Conservation (phyloP, 2,329 filamentous ascomycete genomes). For the Apiospora hydei region DNA sequence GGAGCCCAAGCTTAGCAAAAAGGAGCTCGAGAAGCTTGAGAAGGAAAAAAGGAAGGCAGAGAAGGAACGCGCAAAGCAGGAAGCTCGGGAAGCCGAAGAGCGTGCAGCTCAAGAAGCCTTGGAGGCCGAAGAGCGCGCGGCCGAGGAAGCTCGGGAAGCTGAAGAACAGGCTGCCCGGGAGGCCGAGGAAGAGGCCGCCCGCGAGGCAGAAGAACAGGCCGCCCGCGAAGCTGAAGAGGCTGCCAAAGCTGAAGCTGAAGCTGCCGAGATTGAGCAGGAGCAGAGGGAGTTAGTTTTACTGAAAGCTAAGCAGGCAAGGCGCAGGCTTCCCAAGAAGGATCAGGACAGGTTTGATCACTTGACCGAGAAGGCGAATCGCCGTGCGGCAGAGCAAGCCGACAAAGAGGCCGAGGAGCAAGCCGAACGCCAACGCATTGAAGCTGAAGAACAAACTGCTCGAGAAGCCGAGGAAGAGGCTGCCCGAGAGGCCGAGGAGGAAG, state of each 20-base stretch:
- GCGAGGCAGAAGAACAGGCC: conserved; percentile 32
- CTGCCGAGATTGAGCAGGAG: conserved; percentile 26
- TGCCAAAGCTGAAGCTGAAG: conserved; percentile 27
- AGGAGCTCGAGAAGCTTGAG: conserved; percentile 59
- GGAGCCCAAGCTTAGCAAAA: conserved; percentile 55
- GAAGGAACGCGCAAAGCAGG: conserved; percentile 53
- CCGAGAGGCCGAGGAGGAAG: conserved; percentile 32
- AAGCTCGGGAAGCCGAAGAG: conserved; percentile 34
- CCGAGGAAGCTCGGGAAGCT: conserved; percentile 38
- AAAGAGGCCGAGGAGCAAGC: conserved; percentile 39
- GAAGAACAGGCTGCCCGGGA: conserved; percentile 45
- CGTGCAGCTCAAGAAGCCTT: conserved; percentile 40
- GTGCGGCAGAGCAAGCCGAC: conserved; percentile 39
- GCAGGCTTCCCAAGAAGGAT: conserved; percentile 33
- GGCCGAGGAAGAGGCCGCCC: conserved; percentile 45
- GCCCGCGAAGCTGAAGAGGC: conserved; percentile 33
- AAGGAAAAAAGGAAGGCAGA: conserved; percentile 47
- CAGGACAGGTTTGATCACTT: conserved; percentile 42
- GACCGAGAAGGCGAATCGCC: conserved; percentile 53
- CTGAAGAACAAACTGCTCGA: conserved; percentile 42
- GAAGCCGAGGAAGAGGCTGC: conserved; percentile 34
- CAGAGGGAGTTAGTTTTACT: conserved; percentile 40
- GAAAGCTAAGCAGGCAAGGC: conserved; percentile 58
- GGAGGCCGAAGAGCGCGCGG: conserved; percentile 40
- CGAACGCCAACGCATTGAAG: conserved; percentile 38